Evolutionary conservation across 441 rosid genomes (phyloP).

Genomic region (Flueggea neowawraea): DNA sequence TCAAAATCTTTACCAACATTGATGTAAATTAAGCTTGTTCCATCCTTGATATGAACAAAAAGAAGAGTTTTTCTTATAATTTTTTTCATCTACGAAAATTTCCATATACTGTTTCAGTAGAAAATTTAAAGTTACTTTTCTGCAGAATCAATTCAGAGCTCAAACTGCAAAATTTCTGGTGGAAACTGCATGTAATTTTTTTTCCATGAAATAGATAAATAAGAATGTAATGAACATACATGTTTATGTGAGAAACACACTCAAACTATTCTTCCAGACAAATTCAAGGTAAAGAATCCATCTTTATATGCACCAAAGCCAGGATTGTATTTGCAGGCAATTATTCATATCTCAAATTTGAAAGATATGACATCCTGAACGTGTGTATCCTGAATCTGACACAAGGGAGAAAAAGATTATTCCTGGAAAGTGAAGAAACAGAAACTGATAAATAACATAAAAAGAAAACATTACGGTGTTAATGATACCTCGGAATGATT

Average conservation of each 20-base stretch:
- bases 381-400: constrained; percentile 38
- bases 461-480: not conserved
- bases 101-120: too few species aligned
- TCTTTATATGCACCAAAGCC: not conserved
- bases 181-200: not conserved
- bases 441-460: not conserved
- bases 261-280: not conserved
- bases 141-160: not conserved
- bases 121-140: too few species aligned
- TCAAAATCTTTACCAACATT: too few species aligned
- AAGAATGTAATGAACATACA: not conserved
- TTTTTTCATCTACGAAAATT: too few species aligned
- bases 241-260: not conserved
- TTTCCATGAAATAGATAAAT: not conserved
- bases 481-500: constrained; percentile 44
- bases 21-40: too few species aligned
- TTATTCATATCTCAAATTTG: constrained; percentile 21
- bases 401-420: not conserved
- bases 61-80: too few species aligned
- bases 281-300: not conserved
- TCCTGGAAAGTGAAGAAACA: not conserved
- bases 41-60: too few species aligned
- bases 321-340: too few species aligned
- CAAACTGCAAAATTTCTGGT: not conserved
- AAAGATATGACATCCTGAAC: constrained; percentile 30